Percentiles rank a stretch among this genome's conserved stretches.
phyloP scores from a whole-genome alignment of 352 stramenopile genomes.

The Phytophthora hybrid region DNA sequence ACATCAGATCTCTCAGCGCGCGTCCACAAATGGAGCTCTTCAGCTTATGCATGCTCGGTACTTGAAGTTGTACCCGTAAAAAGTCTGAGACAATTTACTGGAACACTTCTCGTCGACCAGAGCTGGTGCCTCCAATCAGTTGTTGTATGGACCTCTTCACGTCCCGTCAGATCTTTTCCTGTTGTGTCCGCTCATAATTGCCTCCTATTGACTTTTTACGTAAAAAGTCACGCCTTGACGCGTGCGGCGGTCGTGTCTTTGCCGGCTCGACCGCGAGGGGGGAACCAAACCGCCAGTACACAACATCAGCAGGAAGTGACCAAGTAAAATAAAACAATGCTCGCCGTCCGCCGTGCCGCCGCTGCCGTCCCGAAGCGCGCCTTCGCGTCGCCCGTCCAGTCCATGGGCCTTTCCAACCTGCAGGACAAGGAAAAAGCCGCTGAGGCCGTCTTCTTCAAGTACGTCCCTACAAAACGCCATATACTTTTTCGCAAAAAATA shows the following conservation, averaged over 20 bases:
- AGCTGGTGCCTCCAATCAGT: neutral
- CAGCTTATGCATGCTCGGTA: neutral
- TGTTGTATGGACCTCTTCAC: neutral
- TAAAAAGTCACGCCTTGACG: constrained; percentile 41
- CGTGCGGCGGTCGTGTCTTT: constrained; percentile 31
- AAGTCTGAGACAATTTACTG: constrained; percentile 13
- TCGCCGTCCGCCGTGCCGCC: constrained; percentile 67
- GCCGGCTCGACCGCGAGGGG: neutral
- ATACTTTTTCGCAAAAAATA: neutral
- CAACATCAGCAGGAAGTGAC: constrained; percentile 21
- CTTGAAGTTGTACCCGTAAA: constrained; percentile 38
- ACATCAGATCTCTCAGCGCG: neutral
- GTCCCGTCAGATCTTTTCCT: neutral
- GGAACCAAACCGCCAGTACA: constrained; percentile 29
- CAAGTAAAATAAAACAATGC: constrained; percentile 47
- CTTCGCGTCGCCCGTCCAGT: constrained; percentile 56
- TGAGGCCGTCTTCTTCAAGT: constrained; percentile 89
- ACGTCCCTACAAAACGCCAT: constrained; percentile 31
- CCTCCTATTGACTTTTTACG: constrained; percentile 29
- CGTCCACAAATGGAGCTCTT: neutral
- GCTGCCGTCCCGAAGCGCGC: constrained; percentile 55
- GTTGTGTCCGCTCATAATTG: constrained; percentile 9
- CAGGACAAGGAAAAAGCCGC: constrained; percentile 81
- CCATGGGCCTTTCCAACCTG: constrained; percentile 59
- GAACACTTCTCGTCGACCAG: constrained; percentile 18